A percentile compares a stretch with the other conserved stretches of the same genome.
Evolutionary conservation across 352 stramenopile species (phyloP).

Genomic region (Blastocystis sp.): DNA sequence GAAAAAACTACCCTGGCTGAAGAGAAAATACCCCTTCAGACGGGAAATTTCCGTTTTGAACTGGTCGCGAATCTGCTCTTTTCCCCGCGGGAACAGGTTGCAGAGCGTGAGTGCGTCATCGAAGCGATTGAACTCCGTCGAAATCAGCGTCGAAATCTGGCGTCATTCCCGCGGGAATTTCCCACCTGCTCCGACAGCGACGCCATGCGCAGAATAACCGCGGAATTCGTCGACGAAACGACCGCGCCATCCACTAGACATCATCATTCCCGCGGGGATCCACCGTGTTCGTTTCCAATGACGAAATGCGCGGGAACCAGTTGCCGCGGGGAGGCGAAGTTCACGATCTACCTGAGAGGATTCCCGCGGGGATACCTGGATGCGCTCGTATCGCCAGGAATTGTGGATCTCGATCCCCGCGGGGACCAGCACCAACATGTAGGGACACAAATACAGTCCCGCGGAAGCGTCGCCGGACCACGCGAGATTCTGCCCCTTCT

Average conservation of each 20-base stretch:
- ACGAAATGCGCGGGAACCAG: neutral
- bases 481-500: slow-evolving; percentile 18
- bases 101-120: slow-evolving; percentile 16
- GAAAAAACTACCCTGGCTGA: too few relatives aligned
- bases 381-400: slow-evolving; percentile 5
- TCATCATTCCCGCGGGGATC: neutral
- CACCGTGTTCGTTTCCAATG: neutral
- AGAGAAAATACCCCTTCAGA: neutral
- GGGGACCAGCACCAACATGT: neutral
- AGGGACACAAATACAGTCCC: neutral
- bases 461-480: neutral
- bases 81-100: slow-evolving; percentile 14
- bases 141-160: slow-evolving; percentile 23
- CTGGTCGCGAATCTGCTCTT: neutral
- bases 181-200: neutral
- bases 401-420: neutral
- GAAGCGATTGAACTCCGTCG: neutral
- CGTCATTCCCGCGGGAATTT: neutral
- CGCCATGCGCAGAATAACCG: neutral
- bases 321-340: neutral
- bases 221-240: neutral
- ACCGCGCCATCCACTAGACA: neutral
- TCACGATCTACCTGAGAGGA: neutral
- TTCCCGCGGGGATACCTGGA: neutral
- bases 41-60: slow-evolving; percentile 39